phyloP scores from a whole-genome alignment of 83 land plant genomes.

The Thuja plicata region DNA sequence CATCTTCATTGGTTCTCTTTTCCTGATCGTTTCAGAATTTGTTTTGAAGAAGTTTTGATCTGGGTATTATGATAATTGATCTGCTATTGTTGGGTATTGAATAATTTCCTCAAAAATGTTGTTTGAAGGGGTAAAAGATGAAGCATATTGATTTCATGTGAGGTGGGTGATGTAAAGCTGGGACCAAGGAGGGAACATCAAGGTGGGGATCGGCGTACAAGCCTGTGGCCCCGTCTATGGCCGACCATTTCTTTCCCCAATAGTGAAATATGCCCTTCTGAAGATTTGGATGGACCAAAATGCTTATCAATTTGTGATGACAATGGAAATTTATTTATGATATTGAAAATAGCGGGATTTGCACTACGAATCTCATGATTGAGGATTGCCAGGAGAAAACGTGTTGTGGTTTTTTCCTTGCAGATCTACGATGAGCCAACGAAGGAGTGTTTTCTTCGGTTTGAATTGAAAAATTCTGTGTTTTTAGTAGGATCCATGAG shows the following conservation, averaged over 20 bases:
- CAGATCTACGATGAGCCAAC: background rate
- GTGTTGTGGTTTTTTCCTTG: background rate
- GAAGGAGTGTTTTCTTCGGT: background rate
- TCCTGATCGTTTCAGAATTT: background rate
- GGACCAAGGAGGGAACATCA: background rate
- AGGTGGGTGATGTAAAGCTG: background rate
- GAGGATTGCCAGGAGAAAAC: background rate
- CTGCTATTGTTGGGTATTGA: background rate
- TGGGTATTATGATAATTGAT: background rate
- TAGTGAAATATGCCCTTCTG: constrained; percentile 5
- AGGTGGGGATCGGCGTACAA: constrained; percentile 16
- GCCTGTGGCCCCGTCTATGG: constrained; percentile 12
- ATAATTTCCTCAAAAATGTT: background rate
- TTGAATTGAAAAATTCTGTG: background rate
- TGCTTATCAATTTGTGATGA: background rate
- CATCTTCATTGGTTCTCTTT: background rate
- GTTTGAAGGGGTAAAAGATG: background rate
- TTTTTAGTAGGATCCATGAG: background rate
- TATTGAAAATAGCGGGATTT: background rate
- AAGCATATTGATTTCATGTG: background rate
- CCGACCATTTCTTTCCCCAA: constrained; percentile 15
- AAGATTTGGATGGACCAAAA: constrained; percentile 13
- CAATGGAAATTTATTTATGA: background rate
- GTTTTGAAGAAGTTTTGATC: background rate
- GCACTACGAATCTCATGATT: constrained; percentile 5